Percentiles rank a stretch among this genome's conserved stretches.
Evolutionary conservation across 148 eudicot species (phyloP).

Genomic region (Rheum nobile): DNA sequence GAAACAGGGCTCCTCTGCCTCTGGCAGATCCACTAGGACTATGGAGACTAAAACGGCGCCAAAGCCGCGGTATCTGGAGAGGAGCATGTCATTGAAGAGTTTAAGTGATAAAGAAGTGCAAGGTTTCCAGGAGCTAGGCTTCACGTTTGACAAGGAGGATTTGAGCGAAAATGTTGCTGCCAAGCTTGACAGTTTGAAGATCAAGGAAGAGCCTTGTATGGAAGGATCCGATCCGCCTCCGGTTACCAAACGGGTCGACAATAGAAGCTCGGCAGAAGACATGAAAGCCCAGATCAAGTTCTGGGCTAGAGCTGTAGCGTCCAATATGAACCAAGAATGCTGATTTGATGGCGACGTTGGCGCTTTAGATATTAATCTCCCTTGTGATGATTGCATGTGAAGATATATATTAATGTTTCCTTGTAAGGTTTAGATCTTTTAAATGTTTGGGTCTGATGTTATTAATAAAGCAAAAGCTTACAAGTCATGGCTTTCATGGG

Average conservation of each 20-base stretch:
- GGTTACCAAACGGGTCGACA: slow-evolving; percentile 21
- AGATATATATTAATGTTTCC: background rate
- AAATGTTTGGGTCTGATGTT: background rate
- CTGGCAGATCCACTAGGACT: background rate
- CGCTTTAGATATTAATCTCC: background rate
- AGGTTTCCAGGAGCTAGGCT: slow-evolving; percentile 30
- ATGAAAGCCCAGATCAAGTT: slow-evolving; percentile 72
- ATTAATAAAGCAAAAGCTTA: background rate
- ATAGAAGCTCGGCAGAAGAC: slow-evolving; percentile 31
- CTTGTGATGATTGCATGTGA: background rate
- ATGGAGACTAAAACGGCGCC: background rate
- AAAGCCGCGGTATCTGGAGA: slow-evolving; percentile 13
- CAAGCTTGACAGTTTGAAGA: slow-evolving; percentile 25
- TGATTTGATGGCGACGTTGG: slow-evolving; percentile 8
- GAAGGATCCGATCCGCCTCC: slow-evolving; percentile 13
- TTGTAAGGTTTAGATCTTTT: background rate
- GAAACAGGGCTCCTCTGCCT: slow-evolving; percentile 6
- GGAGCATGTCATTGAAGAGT: slow-evolving; percentile 22
- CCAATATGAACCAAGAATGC: slow-evolving; percentile 50
- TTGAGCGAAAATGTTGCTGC: slow-evolving; percentile 16
- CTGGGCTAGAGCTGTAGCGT: slow-evolving; percentile 89
- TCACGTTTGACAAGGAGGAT: slow-evolving; percentile 20
- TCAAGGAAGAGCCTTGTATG: slow-evolving; percentile 11
- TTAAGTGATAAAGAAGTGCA: slow-evolving; percentile 19
- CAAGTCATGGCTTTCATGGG: background rate